Evolutionary conservation across 202 grass and related monocot genomes (phyloP).

Genomic region (Carex arenaria): DNA sequence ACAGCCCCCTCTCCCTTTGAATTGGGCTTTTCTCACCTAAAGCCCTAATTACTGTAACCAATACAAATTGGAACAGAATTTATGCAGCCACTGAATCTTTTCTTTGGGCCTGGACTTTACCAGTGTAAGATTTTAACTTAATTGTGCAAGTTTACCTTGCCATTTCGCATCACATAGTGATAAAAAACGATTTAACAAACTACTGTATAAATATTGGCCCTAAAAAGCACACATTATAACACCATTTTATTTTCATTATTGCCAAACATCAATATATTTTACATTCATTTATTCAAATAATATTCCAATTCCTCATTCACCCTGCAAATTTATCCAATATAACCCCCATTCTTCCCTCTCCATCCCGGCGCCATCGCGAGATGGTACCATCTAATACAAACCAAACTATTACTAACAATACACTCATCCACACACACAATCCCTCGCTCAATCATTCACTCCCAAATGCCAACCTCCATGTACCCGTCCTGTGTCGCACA

Average conservation of each 20-base stretch:
- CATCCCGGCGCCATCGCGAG: background rate
- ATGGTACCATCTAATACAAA: background rate
- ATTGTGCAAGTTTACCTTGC: too few species aligned
- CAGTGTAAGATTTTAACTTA: too few species aligned
- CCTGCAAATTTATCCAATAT: background rate
- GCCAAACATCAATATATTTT: background rate
- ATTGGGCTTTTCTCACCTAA: too few species aligned
- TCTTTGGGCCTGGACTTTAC: too few species aligned
- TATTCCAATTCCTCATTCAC: background rate
- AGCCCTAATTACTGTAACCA: too few species aligned
- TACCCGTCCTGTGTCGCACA: slow-evolving; percentile 79
- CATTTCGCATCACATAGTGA: too few species aligned
- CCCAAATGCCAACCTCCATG: slow-evolving; percentile 89
- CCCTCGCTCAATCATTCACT: slow-evolving; percentile 20
- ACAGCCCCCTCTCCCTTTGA: too few species aligned
- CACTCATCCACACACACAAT: background rate
- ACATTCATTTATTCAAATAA: background rate
- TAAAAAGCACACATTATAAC: too few species aligned
- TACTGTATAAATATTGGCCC: too few species aligned
- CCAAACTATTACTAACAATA: background rate
- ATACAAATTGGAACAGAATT: too few species aligned
- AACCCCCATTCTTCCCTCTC: too few species aligned
- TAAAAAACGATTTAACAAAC: background rate
- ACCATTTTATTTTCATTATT: background rate
- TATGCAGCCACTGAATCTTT: too few species aligned